These are phyloP conservation scores for Fusarium nelsonii DNA, from an alignment of 2,329 filamentous ascomycete species.

Conservation along the genomic window DNA sequence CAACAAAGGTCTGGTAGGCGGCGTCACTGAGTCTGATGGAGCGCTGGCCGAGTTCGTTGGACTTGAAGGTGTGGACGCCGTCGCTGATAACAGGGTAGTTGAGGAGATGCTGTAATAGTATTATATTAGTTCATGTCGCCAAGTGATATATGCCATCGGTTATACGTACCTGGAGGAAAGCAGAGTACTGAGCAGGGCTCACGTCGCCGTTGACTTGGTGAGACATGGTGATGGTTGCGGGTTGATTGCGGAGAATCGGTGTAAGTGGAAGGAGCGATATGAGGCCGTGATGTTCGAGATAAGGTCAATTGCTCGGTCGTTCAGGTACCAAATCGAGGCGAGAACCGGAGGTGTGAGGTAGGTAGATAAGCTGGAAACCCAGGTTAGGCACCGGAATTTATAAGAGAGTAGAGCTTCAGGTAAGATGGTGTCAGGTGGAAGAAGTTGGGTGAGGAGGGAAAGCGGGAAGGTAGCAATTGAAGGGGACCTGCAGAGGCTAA, in stretches of 20 bases:
- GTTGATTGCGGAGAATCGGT: conserved; percentile 21
- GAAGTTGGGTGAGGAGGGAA: conserved; percentile 25
- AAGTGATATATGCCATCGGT: not conserved
- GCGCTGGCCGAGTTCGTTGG: conserved; percentile 85
- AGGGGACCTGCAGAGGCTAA: conserved; percentile 43
- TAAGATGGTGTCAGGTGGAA: conserved; percentile 16
- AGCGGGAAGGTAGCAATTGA: conserved; percentile 36
- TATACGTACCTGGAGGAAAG: conserved; percentile 59
- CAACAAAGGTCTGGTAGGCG: conserved; percentile 81
- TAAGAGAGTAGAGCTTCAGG: conserved; percentile 10
- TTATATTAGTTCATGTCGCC: conserved; percentile 7
- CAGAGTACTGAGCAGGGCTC: conserved; percentile 59
- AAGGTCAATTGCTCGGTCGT: conserved; percentile 24
- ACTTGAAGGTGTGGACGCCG: conserved; percentile 80
- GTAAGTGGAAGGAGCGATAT: conserved; percentile 1
- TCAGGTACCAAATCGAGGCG: conserved; percentile 16
- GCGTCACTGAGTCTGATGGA: conserved; percentile 81
- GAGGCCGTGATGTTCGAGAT: conserved; percentile 14
- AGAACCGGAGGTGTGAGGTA: conserved; percentile 26
- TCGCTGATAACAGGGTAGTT: conserved; percentile 88
- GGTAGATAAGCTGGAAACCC: conserved; percentile 19
- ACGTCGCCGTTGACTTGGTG: conserved; percentile 66
- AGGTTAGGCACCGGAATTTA: conserved; percentile 19
- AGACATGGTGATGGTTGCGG: conserved; percentile 52
- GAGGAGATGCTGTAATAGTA: conserved; percentile 75